Percentiles rank a stretch among this genome's conserved stretches.
These are phyloP conservation scores for Sugiyamaella paludigena DNA, from an alignment of 1,139 yeast species.

Conservation along the genomic window DNA sequence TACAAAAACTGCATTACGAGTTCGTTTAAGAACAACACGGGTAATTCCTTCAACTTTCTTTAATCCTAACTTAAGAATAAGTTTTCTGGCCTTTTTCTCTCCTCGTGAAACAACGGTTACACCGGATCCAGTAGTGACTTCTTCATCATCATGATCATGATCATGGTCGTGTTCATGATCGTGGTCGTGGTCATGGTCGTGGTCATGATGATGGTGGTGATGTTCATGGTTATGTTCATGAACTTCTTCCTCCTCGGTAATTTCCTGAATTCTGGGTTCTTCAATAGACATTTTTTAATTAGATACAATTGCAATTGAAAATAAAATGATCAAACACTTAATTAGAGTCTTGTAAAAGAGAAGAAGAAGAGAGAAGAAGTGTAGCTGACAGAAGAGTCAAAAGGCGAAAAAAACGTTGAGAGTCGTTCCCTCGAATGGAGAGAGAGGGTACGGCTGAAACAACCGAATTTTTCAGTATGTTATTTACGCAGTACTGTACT, in stretches of 20 bases:
- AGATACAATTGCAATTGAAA: conserved; percentile 4
- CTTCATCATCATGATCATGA: conserved; percentile 39
- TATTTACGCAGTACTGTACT: conserved; percentile 5
- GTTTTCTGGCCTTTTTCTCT: conserved; percentile 95
- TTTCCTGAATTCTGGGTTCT: conserved; percentile 34
- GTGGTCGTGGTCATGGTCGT: conserved; percentile 29
- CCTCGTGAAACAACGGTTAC: conserved; percentile 82
- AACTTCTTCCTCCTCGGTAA: conserved; percentile 30
- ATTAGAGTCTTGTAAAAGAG: background rate
- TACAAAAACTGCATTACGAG: conserved; percentile 89
- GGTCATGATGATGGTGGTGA: conserved; percentile 17
- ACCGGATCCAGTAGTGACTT: conserved; percentile 83
- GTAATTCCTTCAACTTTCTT: conserved; percentile 89
- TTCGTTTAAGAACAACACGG: conserved; percentile 95
- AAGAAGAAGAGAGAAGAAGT: background rate
- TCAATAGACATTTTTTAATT: conserved; percentile 25
- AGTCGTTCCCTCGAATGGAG: too few species aligned
- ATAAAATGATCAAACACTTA: background rate
- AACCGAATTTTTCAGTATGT: conserved; percentile 5
- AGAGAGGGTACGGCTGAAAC: too few species aligned
- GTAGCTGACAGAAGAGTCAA: background rate
- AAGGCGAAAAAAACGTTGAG: too few species aligned
- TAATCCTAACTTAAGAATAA: conserved; percentile 84
- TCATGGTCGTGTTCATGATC: conserved; percentile 39
- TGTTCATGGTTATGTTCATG: conserved; percentile 25